Percentiles rank a stretch among this genome's conserved stretches.
Evolutionary conservation across 2,329 filamentous ascomycete species (phyloP).

Genomic region (Aspergillus felis): DNA sequence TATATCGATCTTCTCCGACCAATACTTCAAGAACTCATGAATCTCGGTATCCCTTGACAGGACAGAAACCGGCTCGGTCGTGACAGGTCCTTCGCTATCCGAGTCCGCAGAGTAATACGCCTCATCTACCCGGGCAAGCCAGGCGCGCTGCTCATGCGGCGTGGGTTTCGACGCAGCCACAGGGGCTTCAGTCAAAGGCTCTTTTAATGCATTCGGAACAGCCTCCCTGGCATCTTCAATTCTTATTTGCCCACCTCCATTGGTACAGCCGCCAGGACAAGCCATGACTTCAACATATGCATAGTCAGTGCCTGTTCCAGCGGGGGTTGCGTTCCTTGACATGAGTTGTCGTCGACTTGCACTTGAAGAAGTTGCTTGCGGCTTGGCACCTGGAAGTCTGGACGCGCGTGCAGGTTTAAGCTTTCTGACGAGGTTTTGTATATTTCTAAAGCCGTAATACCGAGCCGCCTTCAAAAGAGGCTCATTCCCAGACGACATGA

Average conservation of each 20-base stretch:
- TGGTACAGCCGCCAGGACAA: constrained; percentile 97
- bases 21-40: constrained; percentile 67
- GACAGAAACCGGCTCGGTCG: constrained; percentile 21
- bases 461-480: constrained; percentile 74
- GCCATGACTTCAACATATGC: constrained; percentile 99
- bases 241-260: constrained; percentile 94
- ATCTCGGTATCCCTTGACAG: constrained; percentile 39
- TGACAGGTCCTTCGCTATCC: constrained; percentile 31
- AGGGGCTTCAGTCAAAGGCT: constrained; percentile 19
- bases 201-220: constrained; percentile 11
- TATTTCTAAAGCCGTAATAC: constrained; percentile 97
- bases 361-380: constrained; percentile 32
- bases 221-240: constrained; percentile 64
- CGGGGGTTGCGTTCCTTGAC: constrained; percentile 29
- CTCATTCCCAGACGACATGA: constrained; percentile 55
- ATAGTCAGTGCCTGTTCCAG: constrained; percentile 57
- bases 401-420: constrained; percentile 77
- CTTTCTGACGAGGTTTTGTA: constrained; percentile 92
- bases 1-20: constrained; percentile 69
- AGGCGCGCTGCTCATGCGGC: constrained; percentile 78
- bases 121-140: constrained; percentile 78
- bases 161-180: constrained; percentile 54
- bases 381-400: constrained; percentile 72
- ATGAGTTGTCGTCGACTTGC: constrained; percentile 26
- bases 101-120: constrained; percentile 76